Percentiles rank a stretch among this genome's conserved stretches.
phyloP scores from a whole-genome alignment of 2,329 filamentous ascomycete species.

The Beauveria pseudobassiana region DNA sequence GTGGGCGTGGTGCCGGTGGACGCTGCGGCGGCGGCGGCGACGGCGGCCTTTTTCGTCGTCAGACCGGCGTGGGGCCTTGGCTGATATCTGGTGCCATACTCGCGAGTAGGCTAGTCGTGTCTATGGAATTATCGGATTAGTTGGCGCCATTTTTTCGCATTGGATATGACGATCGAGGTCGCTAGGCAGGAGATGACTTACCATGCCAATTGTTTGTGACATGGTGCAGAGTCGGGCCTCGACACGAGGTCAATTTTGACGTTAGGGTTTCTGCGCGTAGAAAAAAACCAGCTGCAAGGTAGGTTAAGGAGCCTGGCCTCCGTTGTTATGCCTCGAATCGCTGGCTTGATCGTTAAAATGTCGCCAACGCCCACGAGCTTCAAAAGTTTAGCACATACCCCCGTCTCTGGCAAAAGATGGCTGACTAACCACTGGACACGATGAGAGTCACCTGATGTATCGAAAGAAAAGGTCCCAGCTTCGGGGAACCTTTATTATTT shows the following conservation, averaged over 20 bases:
- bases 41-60: constrained; percentile 37
- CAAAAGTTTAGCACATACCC: constrained; percentile 3
- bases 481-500: too few species aligned
- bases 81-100: constrained; percentile 84
- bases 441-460: constrained; percentile 3
- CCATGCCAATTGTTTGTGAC: constrained; percentile 73
- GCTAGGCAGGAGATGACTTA: constrained; percentile 30
- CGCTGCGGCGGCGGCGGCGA: neutral
- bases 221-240: constrained; percentile 37
- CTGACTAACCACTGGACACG: neutral
- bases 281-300: neutral
- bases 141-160: neutral
- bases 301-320: neutral
- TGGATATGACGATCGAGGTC: neutral
- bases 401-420: neutral
- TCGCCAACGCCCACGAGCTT: constrained; percentile 2
- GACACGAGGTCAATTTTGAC: constrained; percentile 14
- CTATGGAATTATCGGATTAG: constrained; percentile 36
- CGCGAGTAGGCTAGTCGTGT: constrained; percentile 94
- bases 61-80: constrained; percentile 55
- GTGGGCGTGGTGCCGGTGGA: neutral
- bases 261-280: neutral
- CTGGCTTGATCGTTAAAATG: neutral
- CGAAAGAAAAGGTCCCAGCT: too few species aligned
- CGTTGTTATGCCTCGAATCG: neutral